Percentiles rank a stretch among this genome's conserved stretches.
These are phyloP conservation scores for Plectosphaerella plurivora DNA, from an alignment of 2,329 filamentous ascomycete genomes.

Conservation along the genomic window DNA sequence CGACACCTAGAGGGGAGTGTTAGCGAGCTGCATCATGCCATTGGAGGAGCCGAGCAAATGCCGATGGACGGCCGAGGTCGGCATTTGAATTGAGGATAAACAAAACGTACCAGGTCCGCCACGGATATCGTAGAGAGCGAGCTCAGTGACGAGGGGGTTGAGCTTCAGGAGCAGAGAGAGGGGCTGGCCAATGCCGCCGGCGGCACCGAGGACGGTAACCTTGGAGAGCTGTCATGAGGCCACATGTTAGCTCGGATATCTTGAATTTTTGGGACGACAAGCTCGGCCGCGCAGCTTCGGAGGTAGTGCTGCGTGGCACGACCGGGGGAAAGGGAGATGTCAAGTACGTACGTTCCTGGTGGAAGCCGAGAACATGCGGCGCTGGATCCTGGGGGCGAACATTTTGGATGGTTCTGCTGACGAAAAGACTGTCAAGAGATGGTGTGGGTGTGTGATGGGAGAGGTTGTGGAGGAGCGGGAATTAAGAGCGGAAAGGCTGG, in stretches of 20 bases:
- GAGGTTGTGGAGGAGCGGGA: slow-evolving; percentile 7
- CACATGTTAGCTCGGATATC: slow-evolving; percentile 13
- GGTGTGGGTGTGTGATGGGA: slow-evolving; percentile 19
- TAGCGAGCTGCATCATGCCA: slow-evolving; percentile 13
- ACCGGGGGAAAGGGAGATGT: slow-evolving; percentile 8
- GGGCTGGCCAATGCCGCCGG: slow-evolving; percentile 97
- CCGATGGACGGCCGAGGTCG: background rate
- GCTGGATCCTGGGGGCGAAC: slow-evolving; percentile 72
- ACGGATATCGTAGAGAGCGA: slow-evolving; percentile 97
- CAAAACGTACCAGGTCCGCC: slow-evolving; percentile 74
- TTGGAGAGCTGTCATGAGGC: slow-evolving; percentile 71
- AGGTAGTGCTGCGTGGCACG: slow-evolving; percentile 1
- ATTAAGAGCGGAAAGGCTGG: slow-evolving; percentile 1
- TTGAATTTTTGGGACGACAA: background rate
- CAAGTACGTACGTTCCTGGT: slow-evolving; percentile 62
- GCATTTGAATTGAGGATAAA: background rate
- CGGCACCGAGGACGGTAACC: slow-evolving; percentile 94
- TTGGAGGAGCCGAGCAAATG: background rate
- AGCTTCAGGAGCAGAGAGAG: slow-evolving; percentile 97
- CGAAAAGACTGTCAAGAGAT: background rate
- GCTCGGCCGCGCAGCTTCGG: too few relatives aligned
- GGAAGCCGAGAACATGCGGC: slow-evolving; percentile 77
- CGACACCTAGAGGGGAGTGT: slow-evolving; percentile 65
- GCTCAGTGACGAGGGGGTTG: slow-evolving; percentile 86
- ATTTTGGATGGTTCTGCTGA: slow-evolving; percentile 44